A percentile compares a stretch with the other conserved stretches of the same genome.
These are phyloP conservation scores for Hypoxylon subgilvum DNA, from an alignment of 495 filamentous ascomycete genomes.

Conservation along the genomic window DNA sequence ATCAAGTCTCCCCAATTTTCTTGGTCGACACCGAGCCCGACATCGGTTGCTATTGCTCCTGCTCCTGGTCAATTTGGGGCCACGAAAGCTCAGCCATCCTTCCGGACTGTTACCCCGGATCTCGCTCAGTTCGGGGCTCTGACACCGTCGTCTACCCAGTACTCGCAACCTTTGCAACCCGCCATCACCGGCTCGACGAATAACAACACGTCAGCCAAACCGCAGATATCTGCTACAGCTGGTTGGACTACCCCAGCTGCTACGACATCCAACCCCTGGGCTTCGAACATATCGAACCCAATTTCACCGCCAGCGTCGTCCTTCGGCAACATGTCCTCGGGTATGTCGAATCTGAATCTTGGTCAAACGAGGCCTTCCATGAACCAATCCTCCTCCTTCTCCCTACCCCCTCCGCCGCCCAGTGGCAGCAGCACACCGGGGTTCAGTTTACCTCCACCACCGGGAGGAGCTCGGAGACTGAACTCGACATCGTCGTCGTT, in stretches of 20 bases:
- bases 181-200: conserved; percentile 2
- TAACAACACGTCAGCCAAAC: not conserved
- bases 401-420: conserved; percentile 56
- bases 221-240: conserved; percentile 27
- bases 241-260: conserved; percentile 46
- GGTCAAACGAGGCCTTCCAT: conserved; percentile 40
- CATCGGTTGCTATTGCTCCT: conserved; percentile 31
- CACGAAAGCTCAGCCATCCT: conserved; percentile 51
- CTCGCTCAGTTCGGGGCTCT: conserved; percentile 54
- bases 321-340: conserved; percentile 27
- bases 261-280: conserved; percentile 44
- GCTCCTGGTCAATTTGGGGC: conserved; percentile 39
- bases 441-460: conserved; percentile 52
- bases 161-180: conserved; percentile 59
- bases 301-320: conserved; percentile 25
- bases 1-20: conserved; percentile 59
- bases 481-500: conserved; percentile 25
- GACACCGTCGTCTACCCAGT: conserved; percentile 59
- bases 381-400: conserved; percentile 50
- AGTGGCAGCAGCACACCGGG: conserved; percentile 24
- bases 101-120: conserved; percentile 64
- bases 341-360: conserved; percentile 45
- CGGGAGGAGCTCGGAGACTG: conserved; percentile 35
- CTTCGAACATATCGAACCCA: conserved; percentile 33
- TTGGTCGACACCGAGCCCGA: conserved; percentile 62